Evolutionary conservation across 164 flowering plant genomes (phyloP), one percentile per base, ranked within the genome.

Genomic region (Litsea cubeba): DNA sequence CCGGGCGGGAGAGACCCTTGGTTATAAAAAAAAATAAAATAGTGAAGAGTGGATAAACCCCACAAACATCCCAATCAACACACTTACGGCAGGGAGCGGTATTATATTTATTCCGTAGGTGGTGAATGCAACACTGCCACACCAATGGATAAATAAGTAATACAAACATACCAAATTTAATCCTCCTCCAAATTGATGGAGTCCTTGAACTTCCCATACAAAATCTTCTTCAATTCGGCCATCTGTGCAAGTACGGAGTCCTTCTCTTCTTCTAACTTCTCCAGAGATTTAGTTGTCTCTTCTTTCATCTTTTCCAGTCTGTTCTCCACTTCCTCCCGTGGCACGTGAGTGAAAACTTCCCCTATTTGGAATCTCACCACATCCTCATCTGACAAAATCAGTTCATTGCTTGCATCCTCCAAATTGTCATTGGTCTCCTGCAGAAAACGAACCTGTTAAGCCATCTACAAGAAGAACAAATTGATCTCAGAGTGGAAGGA

Each of bases 101-200:
- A 32, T 32, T 32, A 32, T 7, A 32, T 5, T 5, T 7, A 32
- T 32, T 32, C 7, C 40, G 7, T 32, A 32, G 6, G 40, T 32
- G 40, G 40, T 0, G 40, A 32, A 32, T 32, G 40, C 40, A 32
- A 32, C 40, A 32, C 40, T 32, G 40, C 40, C 40, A 32, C 40
- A 35, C 46, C 46, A 35, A 35, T 40, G 46, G 46, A 40, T 8
- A 35, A 35, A 35, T 35, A 40, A 40, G 46, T 40, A 40, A 40
- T 40, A 40, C 8, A 40, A 40, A 64, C 10, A 64, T 64, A 64
- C 15, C 35, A 23, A 1, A 54, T 18, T 54, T 74, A 93, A 71
- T 95, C 98, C 83, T 95, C 98, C 83, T 95, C 99, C 49, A 95
- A 89, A 78, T 95, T 95, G 80, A 95, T 93, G 17, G 99, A 91